Base-by-base conservation (phyloP, 2,329 filamentous ascomycete genomes). In the Monilinia vaccinii-corymbosi region DNA sequence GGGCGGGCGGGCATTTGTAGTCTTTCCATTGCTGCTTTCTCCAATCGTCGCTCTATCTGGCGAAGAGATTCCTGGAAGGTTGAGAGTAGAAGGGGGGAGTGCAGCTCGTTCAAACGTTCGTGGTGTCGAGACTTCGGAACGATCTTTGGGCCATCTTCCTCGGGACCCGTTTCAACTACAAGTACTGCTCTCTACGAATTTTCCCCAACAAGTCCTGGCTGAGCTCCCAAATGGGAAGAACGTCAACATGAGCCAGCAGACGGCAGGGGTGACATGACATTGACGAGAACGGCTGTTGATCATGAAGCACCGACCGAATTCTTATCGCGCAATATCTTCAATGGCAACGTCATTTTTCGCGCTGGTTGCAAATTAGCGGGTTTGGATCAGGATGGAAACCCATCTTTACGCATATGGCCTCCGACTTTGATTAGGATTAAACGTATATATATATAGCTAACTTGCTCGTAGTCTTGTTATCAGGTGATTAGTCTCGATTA, bases 231-330 rank as follows among this genome's bases (percentile, higher is more conserved):
- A 53, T 11, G 44, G 21, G 16, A 53, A n/a, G 16, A 44, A 53
- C 4, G n/a, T n/a, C n/a, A 34, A 31, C 14, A 42, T 40, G 10
- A 44, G 10, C 50, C 50, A 44, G 78, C 77, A 77, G 0, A 71
- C 60, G 0, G 75, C 66, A 0, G 74, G 73, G 0, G 70, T 68
- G 1, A 74, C 76, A 56, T 68, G 1, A 74, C 76, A 56, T 77
- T 79, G 21, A 72, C 71, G 1, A 78, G 65, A 34, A 76, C 65
- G 0, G 73, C 76, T 52, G 77, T 70, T 1, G 71, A 71, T n/a
- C n/a, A n/a, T n/a, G n/a, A n/a, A n/a, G n/a, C n/a, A n/a, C 2
- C 72, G 71, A 13, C 73, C 76, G 51, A 76, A 72, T 61, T 78
- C 75, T 59, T 73, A 73, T 42, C 73, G 64, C 11, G 56, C 47